Base-by-base conservation (phyloP, 441 rosid species). In the Syzygium syzygioides region DNA sequence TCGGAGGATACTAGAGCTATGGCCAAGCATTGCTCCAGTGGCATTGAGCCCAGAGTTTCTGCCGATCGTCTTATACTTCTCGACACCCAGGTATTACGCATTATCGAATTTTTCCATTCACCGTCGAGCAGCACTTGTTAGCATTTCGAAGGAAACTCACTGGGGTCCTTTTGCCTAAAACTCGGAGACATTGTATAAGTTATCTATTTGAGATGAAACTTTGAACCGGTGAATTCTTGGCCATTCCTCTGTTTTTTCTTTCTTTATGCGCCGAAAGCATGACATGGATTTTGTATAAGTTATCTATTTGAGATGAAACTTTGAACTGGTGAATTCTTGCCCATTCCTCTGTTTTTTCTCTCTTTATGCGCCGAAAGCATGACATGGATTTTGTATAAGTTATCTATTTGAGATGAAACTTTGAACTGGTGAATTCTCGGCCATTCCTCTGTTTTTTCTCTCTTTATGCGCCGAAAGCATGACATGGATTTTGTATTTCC, bases 11-110 rank as follows among this genome's bases (percentile, higher is more conserved):
- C 92, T 50, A 93, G 92, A 91, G 94, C 94, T 71, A 91, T 91
- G 93, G 95, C 96, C 30, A 95, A 93, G 92, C 99, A 96, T 89
- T 95, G 95, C 88, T 95, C 96, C 45, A 87, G 91, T 7, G 98
- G 98, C 87, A 95, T 95, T 88, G 99, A 96, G 89, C 97, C 98
- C 15, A 94, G 99, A 90, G 92, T 95, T 91, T 95, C 99, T 56
- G 90, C 96, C 62, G 96, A 96, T 88, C 93, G 98, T 62, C 92
- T 95, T 85, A 93, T 96, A 71, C 98, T 96, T 89, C 99, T 96
- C 34, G 99, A 96, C 90, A 93, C 95, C 37, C 98, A 94, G 97
- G 98, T 95, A 37, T 20, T 30, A 14, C 56, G 53, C 30, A 6
- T 79, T 45, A 14, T 41, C 7, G 30, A 4, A 79, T 12, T 41